These are phyloP conservation scores for Dactylonectria macrodidyma DNA, from an alignment of 2,329 filamentous ascomycete species.

Conservation along the genomic window DNA sequence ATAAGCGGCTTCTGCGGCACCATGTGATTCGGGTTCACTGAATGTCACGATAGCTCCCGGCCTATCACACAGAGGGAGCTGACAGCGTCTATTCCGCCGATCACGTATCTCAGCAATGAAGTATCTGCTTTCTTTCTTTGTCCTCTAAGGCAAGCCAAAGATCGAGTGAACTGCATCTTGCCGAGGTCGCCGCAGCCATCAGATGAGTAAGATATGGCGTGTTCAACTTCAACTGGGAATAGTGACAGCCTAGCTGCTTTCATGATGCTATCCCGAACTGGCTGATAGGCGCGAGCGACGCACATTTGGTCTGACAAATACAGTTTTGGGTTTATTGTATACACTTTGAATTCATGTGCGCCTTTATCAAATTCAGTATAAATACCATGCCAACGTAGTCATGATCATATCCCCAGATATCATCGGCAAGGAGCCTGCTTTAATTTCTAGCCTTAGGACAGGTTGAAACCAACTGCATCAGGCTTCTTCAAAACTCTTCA, in stretches of 20 bases:
- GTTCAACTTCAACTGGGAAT: background rate
- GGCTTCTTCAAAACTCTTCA: background rate
- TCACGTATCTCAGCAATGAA: background rate
- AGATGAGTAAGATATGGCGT: background rate
- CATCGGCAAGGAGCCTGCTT: background rate
- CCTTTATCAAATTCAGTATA: background rate
- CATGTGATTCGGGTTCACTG: background rate
- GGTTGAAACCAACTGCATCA: background rate
- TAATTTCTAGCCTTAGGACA: background rate
- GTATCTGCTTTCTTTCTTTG: background rate
- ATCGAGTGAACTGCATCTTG: background rate
- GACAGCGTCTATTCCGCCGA: background rate
- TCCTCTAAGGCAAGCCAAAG: background rate
- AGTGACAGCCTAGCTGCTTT: background rate
- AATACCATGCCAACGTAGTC: background rate
- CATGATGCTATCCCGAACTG: background rate
- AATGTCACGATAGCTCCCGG: background rate
- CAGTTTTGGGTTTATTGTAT: background rate
- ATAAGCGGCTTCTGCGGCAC: background rate
- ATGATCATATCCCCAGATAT: background rate
- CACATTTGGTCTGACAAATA: background rate
- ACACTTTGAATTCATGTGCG: background rate
- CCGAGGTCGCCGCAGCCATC: background rate
- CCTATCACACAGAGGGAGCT: background rate
- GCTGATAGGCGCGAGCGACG: background rate